Evolutionary conservation across 495 filamentous ascomycete genomes (phyloP).

Genomic region (Cladorrhinum samala): DNA sequence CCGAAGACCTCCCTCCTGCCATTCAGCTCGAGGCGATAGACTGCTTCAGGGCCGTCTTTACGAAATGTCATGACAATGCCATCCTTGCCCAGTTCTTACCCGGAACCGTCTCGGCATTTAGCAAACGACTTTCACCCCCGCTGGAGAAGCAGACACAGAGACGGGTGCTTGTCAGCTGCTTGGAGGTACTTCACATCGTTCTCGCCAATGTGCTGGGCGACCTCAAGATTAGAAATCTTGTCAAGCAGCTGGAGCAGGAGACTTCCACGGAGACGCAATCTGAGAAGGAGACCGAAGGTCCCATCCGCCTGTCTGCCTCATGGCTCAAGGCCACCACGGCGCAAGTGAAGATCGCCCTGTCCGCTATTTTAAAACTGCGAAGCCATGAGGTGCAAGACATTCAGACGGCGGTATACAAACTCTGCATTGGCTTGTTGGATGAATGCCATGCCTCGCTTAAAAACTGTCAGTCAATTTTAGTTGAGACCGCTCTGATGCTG

Average conservation of each 20-base stretch:
- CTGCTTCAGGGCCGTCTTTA: constrained; percentile 57
- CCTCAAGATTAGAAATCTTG: constrained; percentile 38
- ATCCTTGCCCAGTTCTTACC: constrained; percentile 80
- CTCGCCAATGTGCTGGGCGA: constrained; percentile 64
- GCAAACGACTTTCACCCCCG: constrained; percentile 64
- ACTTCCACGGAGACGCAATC: not conserved
- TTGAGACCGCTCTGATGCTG: constrained; percentile 76
- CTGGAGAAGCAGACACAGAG: constrained; percentile 58
- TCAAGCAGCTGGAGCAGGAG: constrained; percentile 23
- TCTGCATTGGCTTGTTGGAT: constrained; percentile 71
- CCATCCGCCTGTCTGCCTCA: constrained; percentile 41
- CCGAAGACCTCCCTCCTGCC: constrained; percentile 51
- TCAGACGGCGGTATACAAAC: constrained; percentile 54
- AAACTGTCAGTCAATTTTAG: constrained; percentile 61
- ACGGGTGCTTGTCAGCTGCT: constrained; percentile 54
- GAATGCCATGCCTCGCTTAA: constrained; percentile 68
- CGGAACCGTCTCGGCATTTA: constrained; percentile 76
- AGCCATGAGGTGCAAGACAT: constrained; percentile 68
- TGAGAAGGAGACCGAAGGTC: not conserved
- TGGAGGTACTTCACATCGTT: constrained; percentile 55
- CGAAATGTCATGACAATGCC: constrained; percentile 58
- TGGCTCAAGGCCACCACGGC: constrained; percentile 78
- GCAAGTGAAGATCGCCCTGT: constrained; percentile 81
- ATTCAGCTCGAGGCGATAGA: constrained; percentile 61
- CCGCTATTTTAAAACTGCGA: constrained; percentile 71